phyloP scores from a whole-genome alignment of 495 filamentous ascomycete genomes.

The Thozetella sp. region DNA sequence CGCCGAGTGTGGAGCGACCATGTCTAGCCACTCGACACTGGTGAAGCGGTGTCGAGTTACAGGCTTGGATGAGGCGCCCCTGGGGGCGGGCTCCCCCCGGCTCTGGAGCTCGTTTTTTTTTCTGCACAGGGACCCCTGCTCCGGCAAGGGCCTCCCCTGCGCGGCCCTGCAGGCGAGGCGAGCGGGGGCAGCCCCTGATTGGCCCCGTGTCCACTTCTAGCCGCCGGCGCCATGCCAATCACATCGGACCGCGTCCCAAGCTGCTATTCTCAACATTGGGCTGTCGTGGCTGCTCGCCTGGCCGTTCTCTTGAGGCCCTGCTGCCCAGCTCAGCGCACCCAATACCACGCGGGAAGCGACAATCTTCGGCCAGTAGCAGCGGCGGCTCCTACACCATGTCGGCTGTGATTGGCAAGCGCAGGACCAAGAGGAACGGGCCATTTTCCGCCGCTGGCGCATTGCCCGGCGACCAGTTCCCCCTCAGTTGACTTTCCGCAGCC shows the following conservation, averaged over 20 bases:
- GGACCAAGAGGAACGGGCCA: not conserved
- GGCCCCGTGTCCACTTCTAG: slow-evolving; percentile 30
- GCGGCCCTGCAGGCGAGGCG: slow-evolving; percentile 12
- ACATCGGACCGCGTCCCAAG: slow-evolving; percentile 22
- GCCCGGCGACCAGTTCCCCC: not conserved
- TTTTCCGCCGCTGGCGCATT: not conserved
- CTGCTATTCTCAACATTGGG: slow-evolving; percentile 23
- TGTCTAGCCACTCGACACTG: slow-evolving; percentile 23
- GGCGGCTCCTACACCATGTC: not conserved
- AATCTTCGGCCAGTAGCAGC: not conserved
- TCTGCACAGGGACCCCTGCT: slow-evolving; percentile 7
- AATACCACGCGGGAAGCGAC: not conserved
- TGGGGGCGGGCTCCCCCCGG: not conserved
- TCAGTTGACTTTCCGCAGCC: no score
- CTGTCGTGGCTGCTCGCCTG: not conserved
- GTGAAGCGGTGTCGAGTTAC: slow-evolving; percentile 28
- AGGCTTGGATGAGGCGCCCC: slow-evolving; percentile 22
- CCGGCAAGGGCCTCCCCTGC: slow-evolving; percentile 4
- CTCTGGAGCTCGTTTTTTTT: no score
- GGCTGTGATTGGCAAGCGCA: not conserved
- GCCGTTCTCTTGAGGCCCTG: slow-evolving; percentile 8
- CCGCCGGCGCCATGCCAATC: slow-evolving; percentile 44
- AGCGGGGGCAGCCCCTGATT: slow-evolving; percentile 30
- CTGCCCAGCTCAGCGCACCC: no score
- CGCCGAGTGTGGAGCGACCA: not conserved